phyloP scores from a whole-genome alignment of 176 grass and related monocot species.

The Juncus inflexus region DNA sequence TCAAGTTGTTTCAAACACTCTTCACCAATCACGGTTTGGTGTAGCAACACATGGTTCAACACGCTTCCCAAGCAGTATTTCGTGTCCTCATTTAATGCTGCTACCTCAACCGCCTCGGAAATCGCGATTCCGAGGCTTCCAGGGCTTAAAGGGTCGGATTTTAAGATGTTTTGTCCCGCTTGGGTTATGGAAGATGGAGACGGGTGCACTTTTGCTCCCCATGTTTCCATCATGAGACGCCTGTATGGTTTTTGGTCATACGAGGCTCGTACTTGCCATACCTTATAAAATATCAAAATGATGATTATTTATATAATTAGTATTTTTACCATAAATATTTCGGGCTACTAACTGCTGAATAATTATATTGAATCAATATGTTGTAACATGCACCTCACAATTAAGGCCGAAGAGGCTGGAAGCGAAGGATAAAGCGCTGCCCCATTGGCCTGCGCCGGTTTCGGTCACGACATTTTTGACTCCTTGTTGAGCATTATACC shows the following conservation, averaged over 20 bases:
- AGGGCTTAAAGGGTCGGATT: constrained; percentile 51
- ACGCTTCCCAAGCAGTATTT: constrained; percentile 98
- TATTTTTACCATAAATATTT: background rate
- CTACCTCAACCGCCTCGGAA: constrained; percentile 89
- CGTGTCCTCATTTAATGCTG: constrained; percentile 53
- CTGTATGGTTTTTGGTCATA: constrained; percentile 96
- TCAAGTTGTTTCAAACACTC: constrained; percentile 84
- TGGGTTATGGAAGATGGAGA: constrained; percentile 64
- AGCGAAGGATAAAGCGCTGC: constrained; percentile 89
- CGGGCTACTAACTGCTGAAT: too few relatives aligned
- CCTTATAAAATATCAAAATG: constrained; percentile 26
- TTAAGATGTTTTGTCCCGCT: constrained; percentile 52
- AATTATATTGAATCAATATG: background rate
- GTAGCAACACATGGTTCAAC: constrained; percentile 87
- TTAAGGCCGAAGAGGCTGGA: constrained; percentile 80
- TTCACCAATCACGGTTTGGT: constrained; percentile 90
- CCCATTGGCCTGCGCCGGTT: constrained; percentile 93
- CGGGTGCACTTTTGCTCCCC: constrained; percentile 84
- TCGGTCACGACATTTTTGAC: constrained; percentile 85
- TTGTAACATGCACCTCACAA: constrained; percentile 48
- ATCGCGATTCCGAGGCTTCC: constrained; percentile 95
- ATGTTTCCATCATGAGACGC: constrained; percentile 92
- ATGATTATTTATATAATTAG: background rate
- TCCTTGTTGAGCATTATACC: constrained; percentile 70
- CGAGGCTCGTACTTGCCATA: constrained; percentile 94